Evolutionary conservation across 2,329 filamentous ascomycete species (phyloP).

Genomic region (Ophiocordyceps sinensis): DNA sequence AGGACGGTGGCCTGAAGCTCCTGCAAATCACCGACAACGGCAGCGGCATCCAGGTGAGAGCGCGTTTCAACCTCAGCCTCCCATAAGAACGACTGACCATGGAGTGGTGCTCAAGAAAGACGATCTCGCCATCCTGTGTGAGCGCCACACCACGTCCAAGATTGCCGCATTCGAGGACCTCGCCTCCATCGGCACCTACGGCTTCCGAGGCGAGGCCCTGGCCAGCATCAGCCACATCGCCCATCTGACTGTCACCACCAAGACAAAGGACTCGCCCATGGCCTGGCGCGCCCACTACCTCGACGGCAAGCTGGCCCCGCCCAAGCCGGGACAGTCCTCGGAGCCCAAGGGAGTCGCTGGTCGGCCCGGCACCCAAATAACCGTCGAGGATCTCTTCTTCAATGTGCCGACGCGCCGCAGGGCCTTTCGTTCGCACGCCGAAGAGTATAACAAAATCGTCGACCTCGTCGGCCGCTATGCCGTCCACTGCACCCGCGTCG

Average conservation of each 20-base stretch:
- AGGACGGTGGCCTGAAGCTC: constrained; percentile 87
- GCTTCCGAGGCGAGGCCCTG: constrained; percentile 91
- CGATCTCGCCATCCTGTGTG: constrained; percentile 81
- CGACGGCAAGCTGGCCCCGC: constrained; percentile 63
- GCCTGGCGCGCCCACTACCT: constrained; percentile 86
- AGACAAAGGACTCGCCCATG: constrained; percentile 72
- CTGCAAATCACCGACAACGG: constrained; percentile 97
- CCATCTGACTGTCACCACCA: constrained; percentile 88
- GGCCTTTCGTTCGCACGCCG: constrained; percentile 80
- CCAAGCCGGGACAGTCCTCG: constrained; percentile 74
- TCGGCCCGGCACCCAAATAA: constrained; percentile 82
- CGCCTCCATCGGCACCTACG: constrained; percentile 80
- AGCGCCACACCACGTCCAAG: constrained; percentile 95
- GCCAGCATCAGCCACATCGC: constrained; percentile 98
- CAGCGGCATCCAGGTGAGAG: constrained; percentile 73
- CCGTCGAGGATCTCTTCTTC: constrained; percentile 94
- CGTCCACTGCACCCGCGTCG: constrained; percentile 79
- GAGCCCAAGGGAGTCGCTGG: constrained; percentile 84
- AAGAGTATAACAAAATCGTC: constrained; percentile 96
- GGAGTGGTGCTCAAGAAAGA: constrained; percentile 49
- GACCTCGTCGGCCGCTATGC: constrained; percentile 90
- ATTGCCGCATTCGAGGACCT: constrained; percentile 88
- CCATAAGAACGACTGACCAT: background rate
- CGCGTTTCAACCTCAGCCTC: background rate
- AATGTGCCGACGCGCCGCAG: constrained; percentile 79